phyloP scores from a whole-genome alignment of 208 protist genomes.

The Acanthamoeba lugdunensis region DNA sequence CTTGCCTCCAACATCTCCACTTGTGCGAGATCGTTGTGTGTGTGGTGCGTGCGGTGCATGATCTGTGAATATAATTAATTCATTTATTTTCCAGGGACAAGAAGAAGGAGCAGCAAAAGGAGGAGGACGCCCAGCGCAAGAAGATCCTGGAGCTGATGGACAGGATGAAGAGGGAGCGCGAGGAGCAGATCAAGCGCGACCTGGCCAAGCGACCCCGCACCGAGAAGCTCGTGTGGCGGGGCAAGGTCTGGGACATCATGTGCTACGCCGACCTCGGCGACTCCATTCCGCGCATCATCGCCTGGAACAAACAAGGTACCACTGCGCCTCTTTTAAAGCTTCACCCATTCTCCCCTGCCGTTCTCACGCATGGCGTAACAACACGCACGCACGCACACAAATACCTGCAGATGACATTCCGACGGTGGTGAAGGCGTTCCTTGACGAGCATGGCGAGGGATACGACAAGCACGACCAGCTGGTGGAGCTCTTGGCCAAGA shows the following conservation, averaged over 20 bases:
- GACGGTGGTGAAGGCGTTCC: background rate
- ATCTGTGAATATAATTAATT: background rate
- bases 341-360: background rate
- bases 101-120: slow-evolving; percentile 24
- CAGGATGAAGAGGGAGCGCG: background rate
- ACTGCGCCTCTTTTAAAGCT: no score
- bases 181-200: slow-evolving; percentile 2
- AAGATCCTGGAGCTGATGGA: background rate
- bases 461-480: background rate
- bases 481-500: slow-evolving; percentile 21
- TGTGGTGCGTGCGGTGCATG: background rate
- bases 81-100: background rate
- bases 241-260: slow-evolving; percentile 7
- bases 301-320: slow-evolving; percentile 59
- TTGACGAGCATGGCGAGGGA: background rate
- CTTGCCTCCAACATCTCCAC: background rate
- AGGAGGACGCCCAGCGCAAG: slow-evolving; percentile 4
- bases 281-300: background rate
- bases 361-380: background rate
- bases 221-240: background rate
- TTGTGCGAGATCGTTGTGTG: no score
- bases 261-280: slow-evolving; percentile 30
- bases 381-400: no score
- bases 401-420: background rate
- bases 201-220: background rate